Conservation (phyloP, 2,329 filamentous ascomycete genomes). For the Fonsecaea nubica region DNA sequence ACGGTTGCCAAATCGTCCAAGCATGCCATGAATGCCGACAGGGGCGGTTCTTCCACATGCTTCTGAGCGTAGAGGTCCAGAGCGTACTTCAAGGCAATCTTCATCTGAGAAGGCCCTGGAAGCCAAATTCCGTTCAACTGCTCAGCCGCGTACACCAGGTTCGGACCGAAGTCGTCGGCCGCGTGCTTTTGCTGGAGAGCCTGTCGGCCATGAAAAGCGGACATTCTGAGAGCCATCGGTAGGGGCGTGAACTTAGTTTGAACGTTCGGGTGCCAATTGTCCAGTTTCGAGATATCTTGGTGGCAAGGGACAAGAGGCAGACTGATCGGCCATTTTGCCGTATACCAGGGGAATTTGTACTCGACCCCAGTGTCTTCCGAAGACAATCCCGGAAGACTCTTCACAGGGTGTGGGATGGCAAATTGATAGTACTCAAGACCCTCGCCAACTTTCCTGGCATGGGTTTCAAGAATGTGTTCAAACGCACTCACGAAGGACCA, state of each 20-base stretch:
- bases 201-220: conserved; percentile 38
- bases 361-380: conserved; percentile 8
- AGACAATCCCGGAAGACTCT: conserved; percentile 3
- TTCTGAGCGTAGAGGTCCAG: conserved; percentile 25
- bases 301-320: conserved; percentile 44
- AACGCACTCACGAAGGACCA: conserved; percentile 40
- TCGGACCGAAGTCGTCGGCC: conserved; percentile 36
- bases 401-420: conserved; percentile 26
- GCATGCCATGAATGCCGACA: conserved; percentile 18
- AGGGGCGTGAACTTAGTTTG: conserved; percentile 31
- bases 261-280: conserved; percentile 42
- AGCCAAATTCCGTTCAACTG: conserved; percentile 38
- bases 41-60: conserved; percentile 6
- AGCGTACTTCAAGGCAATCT: conserved; percentile 42
- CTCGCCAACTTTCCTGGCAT: conserved; percentile 40
- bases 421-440: conserved; percentile 41
- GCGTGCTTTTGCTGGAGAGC: conserved; percentile 20
- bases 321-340: conserved; percentile 43
- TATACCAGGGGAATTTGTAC: conserved; percentile 42
- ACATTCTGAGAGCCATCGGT: conserved; percentile 20
- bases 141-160: conserved; percentile 39
- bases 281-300: conserved; percentile 37
- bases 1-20: conserved; percentile 26
- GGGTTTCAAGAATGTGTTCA: conserved; percentile 42
- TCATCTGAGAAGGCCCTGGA: conserved; percentile 36